These are phyloP conservation scores for Aspergillus ellipticus DNA, from an alignment of 495 filamentous ascomycete genomes.

Conservation along the genomic window DNA sequence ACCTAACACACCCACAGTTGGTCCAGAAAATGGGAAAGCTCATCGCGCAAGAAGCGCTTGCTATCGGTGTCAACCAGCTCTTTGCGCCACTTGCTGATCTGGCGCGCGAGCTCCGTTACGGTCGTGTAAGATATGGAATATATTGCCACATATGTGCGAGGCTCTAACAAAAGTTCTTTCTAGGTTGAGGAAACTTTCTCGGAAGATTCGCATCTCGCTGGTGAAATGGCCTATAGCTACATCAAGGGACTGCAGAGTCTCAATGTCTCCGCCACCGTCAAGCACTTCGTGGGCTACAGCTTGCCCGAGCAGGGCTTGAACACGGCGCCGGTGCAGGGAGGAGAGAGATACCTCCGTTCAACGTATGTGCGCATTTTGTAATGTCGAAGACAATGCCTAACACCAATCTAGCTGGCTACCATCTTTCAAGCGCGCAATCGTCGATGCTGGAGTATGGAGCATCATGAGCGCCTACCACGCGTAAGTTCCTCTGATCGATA, in stretches of 20 bases:
- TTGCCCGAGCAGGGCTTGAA: slow-evolving; percentile 68
- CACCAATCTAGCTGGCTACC: slow-evolving; percentile 49
- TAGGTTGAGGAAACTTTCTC: slow-evolving; percentile 65
- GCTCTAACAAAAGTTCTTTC: not conserved
- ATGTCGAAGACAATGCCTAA: not conserved
- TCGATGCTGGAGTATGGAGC: slow-evolving; percentile 60
- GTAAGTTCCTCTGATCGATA: slow-evolving; percentile 21
- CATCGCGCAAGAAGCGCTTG: slow-evolving; percentile 57
- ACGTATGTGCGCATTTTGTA: slow-evolving; percentile 31
- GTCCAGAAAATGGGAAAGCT: slow-evolving; percentile 58
- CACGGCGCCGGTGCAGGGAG: slow-evolving; percentile 64
- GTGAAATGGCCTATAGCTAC: slow-evolving; percentile 58
- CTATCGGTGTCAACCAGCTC: slow-evolving; percentile 64
- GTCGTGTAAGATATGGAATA: slow-evolving; percentile 38
- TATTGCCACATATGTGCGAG: not conserved
- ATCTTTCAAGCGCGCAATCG: slow-evolving; percentile 61
- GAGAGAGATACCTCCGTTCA: slow-evolving; percentile 62
- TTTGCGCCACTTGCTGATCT: slow-evolving; percentile 67
- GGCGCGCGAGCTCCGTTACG: slow-evolving; percentile 63
- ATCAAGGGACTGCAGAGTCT: slow-evolving; percentile 59
- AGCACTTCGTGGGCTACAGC: slow-evolving; percentile 65
- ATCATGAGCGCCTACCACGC: slow-evolving; percentile 69
- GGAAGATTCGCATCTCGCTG: slow-evolving; percentile 60
- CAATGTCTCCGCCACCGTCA: slow-evolving; percentile 64
- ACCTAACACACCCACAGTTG: slow-evolving; percentile 24